phyloP scores from a whole-genome alignment of 805 yeast genomes.

The Kazachstania africana region DNA sequence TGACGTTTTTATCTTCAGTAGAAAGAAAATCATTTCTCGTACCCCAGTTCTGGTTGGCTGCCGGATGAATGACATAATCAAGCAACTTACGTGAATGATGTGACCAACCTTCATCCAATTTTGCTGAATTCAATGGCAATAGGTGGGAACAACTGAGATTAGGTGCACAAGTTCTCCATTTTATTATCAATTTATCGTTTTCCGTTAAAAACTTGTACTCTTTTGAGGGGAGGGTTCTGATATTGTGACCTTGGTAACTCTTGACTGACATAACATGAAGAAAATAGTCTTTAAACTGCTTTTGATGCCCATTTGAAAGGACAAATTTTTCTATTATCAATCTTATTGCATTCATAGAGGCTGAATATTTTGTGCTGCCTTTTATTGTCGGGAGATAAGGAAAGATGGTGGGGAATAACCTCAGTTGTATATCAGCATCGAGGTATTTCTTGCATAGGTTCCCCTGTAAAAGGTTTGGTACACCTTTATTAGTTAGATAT shows the following conservation, averaged over 20 bases:
- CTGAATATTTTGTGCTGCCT: conserved; percentile 44
- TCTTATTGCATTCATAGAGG: conserved; percentile 47
- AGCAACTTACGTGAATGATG: too few relatives aligned
- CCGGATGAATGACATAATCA: not conserved
- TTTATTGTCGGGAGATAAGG: conserved; percentile 44
- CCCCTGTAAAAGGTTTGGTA: conserved; percentile 40
- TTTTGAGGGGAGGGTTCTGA: too few relatives aligned
- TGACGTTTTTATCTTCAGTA: not conserved
- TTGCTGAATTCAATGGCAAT: not conserved
- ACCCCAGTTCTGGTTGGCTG: not conserved
- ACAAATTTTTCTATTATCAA: conserved; percentile 34
- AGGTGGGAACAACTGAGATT: too few relatives aligned
- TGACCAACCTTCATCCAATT: not conserved
- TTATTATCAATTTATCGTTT: conserved; percentile 17
- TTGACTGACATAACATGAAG: too few relatives aligned
- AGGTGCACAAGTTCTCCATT: conserved; percentile 18
- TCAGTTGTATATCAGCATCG: conserved; percentile 36
- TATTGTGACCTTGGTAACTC: too few relatives aligned
- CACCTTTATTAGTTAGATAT: conserved; percentile 30
- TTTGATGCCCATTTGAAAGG: conserved; percentile 33
- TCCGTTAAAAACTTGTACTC: not conserved
- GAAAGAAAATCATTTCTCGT: not conserved
- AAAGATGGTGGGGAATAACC: conserved; percentile 43
- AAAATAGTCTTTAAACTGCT: too few relatives aligned
- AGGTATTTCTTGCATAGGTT: conserved; percentile 35